Evolutionary conservation across 2,329 filamentous ascomycete species (phyloP), one percentile per base, ranked within the genome.

Genomic region (Aspergillus japonicus): DNA sequence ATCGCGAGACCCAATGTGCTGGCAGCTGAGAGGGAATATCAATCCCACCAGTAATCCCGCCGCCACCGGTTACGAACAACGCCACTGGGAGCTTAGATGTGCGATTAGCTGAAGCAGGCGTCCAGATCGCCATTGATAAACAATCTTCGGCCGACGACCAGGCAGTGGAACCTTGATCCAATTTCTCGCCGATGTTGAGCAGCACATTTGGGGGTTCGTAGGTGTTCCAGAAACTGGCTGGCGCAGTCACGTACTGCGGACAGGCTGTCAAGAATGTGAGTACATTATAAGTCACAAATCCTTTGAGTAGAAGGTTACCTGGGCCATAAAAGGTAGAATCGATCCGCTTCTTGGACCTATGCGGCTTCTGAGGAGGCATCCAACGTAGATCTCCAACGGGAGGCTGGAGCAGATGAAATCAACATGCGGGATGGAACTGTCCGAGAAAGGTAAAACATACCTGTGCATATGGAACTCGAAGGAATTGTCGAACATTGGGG

Each of bases 101-200:
- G 5, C 49, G 54, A 12, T 59, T 59, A 29, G 61, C 67, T 1
- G 64, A 65, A 6, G 67, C 62, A 6, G 79, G 79, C 2, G 77
- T 70, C 79, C 78, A 81, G 1, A 82, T 64, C 50, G 75, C 77
- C 8, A 79, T 62, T 2, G 71, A 75, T 39, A 82, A 62, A 51
- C 79, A 82, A 50, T 81, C 78, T 62, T 82, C 80, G 8, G 70
- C 66, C 1, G 68, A 65, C 14, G 68, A 64, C 59, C 61, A 61
- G 7, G 62, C 62, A 16, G 61, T 56, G 4, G 62, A 56, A 0
- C 63, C 66, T 24, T 58, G 50, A 24, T 58, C 53, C 2, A 54
- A 56, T 31, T 58, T 61, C 26, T 73, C 68, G 0, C 56, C 62
- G 2, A 59, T 47, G 23, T 51, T 64, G 24, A 65, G 4, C 12